Conservation (phyloP, 2,329 filamentous ascomycete genomes). For the Aspergillus sp. region DNA sequence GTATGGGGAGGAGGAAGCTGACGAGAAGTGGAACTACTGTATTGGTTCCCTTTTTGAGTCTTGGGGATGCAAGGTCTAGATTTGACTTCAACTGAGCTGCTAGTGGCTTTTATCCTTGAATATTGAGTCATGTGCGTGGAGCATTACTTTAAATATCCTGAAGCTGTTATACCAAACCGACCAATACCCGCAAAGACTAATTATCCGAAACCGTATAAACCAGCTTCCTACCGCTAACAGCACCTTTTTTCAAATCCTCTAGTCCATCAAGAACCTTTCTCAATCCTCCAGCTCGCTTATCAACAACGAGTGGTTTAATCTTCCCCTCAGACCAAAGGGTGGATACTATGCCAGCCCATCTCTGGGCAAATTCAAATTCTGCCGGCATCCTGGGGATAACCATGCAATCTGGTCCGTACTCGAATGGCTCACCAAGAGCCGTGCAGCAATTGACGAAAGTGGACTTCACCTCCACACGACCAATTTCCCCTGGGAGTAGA, state of each 20-base stretch:
- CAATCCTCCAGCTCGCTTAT: background rate
- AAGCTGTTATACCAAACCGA: too few relatives aligned
- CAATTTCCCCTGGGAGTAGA: background rate
- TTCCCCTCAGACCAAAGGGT: background rate
- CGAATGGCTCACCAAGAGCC: background rate
- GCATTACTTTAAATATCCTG: too few relatives aligned
- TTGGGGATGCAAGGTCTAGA: background rate
- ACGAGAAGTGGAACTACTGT: background rate
- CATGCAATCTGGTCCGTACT: slow-evolving; percentile 4
- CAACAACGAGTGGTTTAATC: background rate
- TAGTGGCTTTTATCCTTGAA: too few relatives aligned
- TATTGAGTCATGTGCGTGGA: too few relatives aligned
- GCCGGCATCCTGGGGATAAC: background rate
- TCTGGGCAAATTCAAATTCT: slow-evolving; percentile 1
- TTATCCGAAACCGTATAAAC: background rate
- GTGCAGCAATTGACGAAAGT: background rate
- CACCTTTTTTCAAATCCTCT: background rate
- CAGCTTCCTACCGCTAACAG: background rate
- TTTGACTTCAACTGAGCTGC: background rate
- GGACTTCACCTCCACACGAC: background rate
- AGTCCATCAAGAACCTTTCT: background rate
- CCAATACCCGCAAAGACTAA: too few relatives aligned
- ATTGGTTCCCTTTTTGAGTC: background rate
- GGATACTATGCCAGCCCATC: background rate
- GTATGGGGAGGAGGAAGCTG: background rate